Evolutionary conservation across 2,329 filamentous ascomycete genomes (phyloP).

Genomic region (Xylaria digitata): DNA sequence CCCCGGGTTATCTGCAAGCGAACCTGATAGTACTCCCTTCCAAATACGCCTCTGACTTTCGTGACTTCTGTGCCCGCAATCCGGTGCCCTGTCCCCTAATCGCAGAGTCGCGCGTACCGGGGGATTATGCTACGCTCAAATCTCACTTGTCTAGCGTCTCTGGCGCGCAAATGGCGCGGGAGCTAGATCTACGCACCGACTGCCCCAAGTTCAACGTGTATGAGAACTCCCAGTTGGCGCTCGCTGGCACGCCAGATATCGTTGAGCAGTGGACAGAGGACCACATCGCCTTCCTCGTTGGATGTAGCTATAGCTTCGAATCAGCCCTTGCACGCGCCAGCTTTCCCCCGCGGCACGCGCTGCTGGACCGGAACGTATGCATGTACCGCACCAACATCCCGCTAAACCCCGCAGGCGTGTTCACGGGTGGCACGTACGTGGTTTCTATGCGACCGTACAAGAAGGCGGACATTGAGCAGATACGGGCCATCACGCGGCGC

Average conservation of each 20-base stretch:
- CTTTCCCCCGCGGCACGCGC: slow-evolving; percentile 63
- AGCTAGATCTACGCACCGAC: slow-evolving; percentile 51
- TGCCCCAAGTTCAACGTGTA: slow-evolving; percentile 70
- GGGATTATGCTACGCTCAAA: no score
- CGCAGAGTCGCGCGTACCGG: no score
- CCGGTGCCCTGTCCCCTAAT: no score
- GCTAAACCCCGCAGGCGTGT: slow-evolving; percentile 68
- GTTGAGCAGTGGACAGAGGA: slow-evolving; percentile 64
- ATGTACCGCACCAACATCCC: slow-evolving; percentile 71
- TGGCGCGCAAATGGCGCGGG: no score
- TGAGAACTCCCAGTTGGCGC: slow-evolving; percentile 56
- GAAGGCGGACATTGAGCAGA: slow-evolving; percentile 59
- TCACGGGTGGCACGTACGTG: slow-evolving; percentile 65
- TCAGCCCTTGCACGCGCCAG: slow-evolving; percentile 63
- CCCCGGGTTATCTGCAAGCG: no score
- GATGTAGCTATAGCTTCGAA: slow-evolving; percentile 73
- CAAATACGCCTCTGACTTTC: no score
- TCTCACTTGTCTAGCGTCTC: no score
- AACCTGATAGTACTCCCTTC: no score
- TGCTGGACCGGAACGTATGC: slow-evolving; percentile 62
- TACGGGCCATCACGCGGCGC: slow-evolving; percentile 65
- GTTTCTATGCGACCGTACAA: slow-evolving; percentile 73
- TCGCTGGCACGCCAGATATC: slow-evolving; percentile 57
- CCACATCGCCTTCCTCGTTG: slow-evolving; percentile 72
- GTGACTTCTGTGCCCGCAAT: no score